A percentile compares a stretch with the other conserved stretches of the same genome.
phyloP scores from a whole-genome alignment of 257 asterid species.

The Ballota nigra region DNA sequence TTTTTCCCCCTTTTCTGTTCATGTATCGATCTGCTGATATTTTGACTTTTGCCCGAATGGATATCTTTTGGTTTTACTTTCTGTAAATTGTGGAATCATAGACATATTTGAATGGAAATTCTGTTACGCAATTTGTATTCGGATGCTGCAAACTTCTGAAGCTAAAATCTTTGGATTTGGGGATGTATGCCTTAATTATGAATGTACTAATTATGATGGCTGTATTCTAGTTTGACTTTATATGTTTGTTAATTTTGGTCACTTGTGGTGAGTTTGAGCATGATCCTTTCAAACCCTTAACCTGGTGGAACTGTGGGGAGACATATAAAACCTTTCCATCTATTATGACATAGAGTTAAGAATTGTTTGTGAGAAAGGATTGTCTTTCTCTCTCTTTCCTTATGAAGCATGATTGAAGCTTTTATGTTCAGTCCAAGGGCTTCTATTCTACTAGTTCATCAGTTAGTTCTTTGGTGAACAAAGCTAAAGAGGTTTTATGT shows the following conservation, averaged over 20 bases:
- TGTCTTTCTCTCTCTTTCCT: not conserved
- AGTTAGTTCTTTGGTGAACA: not conserved
- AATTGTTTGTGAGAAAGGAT: not conserved
- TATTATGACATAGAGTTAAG: not conserved
- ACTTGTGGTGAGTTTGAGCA: not conserved
- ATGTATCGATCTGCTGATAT: not conserved
- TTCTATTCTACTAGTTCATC: not conserved
- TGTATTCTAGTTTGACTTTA: not conserved
- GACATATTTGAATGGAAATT: not conserved
- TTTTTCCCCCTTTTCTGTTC: not conserved
- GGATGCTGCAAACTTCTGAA: not conserved
- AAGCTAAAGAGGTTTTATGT: not conserved
- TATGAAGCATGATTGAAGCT: not conserved
- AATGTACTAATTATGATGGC: not conserved
- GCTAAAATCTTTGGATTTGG: slow-evolving; percentile 1
- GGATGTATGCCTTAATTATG: slow-evolving; percentile 12
- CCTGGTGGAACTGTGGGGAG: not conserved
- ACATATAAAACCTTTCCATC: not conserved
- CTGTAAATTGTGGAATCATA: not conserved
- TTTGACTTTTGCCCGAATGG: not conserved
- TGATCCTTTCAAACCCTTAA: not conserved
- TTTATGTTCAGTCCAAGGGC: not conserved
- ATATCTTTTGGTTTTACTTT: not conserved
- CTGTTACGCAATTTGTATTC: not conserved
- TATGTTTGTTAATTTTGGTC: not conserved